These are phyloP conservation scores for Alternaria brassicicola DNA, from an alignment of 2,329 filamentous ascomycete genomes.

Conservation along the genomic window DNA sequence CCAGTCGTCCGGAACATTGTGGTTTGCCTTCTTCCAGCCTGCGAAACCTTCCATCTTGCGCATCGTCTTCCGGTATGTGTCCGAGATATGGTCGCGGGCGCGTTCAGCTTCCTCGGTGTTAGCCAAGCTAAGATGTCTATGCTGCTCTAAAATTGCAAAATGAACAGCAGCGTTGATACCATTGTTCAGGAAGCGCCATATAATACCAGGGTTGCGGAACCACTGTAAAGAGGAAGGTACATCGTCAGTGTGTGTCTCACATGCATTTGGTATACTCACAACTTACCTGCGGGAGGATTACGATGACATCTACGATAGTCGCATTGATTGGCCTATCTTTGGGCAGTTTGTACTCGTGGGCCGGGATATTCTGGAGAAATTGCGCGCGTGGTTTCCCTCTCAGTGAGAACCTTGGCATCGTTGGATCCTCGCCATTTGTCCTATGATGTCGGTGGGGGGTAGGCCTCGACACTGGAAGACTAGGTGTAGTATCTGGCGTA, in stretches of 20 bases:
- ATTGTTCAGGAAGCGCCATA: constrained; percentile 23
- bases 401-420: not conserved
- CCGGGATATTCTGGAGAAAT: constrained; percentile 10
- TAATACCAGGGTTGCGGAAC: constrained; percentile 19
- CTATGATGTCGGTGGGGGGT: not conserved
- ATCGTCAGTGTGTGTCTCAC: too few relatives aligned
- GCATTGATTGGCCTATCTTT: constrained; percentile 15
- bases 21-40: constrained; percentile 17
- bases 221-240: too few relatives aligned
- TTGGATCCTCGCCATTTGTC: not conserved
- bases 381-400: not conserved
- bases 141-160: constrained; percentile 20
- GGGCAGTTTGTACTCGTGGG: constrained; percentile 16
- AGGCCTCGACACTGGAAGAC: not conserved
- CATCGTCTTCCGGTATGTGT: constrained; percentile 26
- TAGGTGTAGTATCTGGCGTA: not conserved
- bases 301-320: constrained; percentile 26
- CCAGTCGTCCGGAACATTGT: constrained; percentile 16
- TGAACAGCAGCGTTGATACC: constrained; percentile 19
- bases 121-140: constrained; percentile 12
- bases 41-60: not conserved
- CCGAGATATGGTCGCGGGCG: constrained; percentile 17
- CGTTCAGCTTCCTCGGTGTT: constrained; percentile 6
- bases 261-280: too few relatives aligned
- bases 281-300: constrained; percentile 21